Conservation (phyloP, 2,329 filamentous ascomycete genomes). For the Colletotrichum abscissum region DNA sequence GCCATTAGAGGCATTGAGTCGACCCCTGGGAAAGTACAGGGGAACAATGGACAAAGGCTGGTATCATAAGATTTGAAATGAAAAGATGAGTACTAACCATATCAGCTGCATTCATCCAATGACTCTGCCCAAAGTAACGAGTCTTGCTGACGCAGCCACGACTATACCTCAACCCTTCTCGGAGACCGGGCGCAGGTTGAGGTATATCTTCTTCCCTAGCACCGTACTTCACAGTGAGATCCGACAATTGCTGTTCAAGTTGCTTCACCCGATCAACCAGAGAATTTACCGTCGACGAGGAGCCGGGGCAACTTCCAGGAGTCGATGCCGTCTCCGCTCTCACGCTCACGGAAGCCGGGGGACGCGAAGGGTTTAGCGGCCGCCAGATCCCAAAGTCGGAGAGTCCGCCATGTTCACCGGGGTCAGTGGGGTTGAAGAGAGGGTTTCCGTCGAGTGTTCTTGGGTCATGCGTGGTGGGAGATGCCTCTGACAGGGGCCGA, state of each 20-base stretch:
- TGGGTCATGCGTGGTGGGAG: background rate
- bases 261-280: slow-evolving; percentile 53
- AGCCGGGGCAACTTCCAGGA: slow-evolving; percentile 27
- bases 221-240: background rate
- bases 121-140: slow-evolving; percentile 59
- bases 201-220: background rate
- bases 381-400: slow-evolving; percentile 21
- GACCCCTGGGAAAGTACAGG: too few relatives aligned
- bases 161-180: slow-evolving; percentile 23
- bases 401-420: background rate
- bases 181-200: background rate
- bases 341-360: background rate
- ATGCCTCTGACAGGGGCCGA: slow-evolving; percentile 3
- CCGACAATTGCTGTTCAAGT: slow-evolving; percentile 54
- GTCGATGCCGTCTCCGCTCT: slow-evolving; percentile 34
- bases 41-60: background rate
- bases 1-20: background rate
- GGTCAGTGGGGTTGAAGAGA: background rate
- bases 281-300: slow-evolving; percentile 41
- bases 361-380: background rate
- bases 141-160: slow-evolving; percentile 54
- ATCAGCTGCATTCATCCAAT: slow-evolving; percentile 59
- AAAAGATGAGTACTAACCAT: slow-evolving; percentile 46
- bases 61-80: background rate
- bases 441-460: background rate